phyloP scores from a whole-genome alignment of 2,329 filamentous ascomycete genomes.

The Colletotrichum cereale region DNA sequence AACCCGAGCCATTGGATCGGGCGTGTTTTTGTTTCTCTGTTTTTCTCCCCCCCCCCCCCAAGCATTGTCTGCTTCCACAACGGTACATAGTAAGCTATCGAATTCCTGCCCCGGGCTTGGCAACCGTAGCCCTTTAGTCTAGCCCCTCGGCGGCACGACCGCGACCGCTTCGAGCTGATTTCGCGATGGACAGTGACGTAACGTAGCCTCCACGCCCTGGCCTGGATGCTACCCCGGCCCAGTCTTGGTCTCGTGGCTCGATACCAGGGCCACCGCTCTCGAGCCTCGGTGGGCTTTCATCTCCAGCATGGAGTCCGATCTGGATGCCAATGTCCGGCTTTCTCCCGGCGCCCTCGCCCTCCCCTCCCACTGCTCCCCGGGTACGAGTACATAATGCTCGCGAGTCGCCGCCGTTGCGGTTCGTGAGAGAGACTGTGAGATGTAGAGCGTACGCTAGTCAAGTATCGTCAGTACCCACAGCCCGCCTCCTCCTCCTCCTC shows the following conservation, averaged over 20 bases:
- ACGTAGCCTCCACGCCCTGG: constrained; percentile 25
- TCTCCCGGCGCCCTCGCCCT: constrained; percentile 2
- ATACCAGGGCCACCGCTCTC: constrained; percentile 11
- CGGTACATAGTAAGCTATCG: background rate
- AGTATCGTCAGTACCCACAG: constrained; percentile 10
- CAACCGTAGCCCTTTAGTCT: background rate
- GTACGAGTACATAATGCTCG: constrained; percentile 33
- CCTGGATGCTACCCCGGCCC: constrained; percentile 10
- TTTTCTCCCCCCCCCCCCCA: too few species aligned
- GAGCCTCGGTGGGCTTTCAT: constrained; percentile 31
- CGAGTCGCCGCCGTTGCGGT: background rate
- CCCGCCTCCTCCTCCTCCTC: background rate
- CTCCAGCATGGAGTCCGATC: constrained; percentile 19
- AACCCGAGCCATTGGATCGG: constrained; percentile 31
- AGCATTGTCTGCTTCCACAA: background rate
- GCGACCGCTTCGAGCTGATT: constrained; percentile 7
- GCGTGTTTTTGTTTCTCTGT: background rate
- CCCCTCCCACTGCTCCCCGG: constrained; percentile 3
- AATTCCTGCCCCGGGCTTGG: constrained; percentile 10
- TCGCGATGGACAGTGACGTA: constrained; percentile 24
- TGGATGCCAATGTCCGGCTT: constrained; percentile 23
- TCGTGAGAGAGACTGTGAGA: background rate
- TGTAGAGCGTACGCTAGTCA: constrained; percentile 22
- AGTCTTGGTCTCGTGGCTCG: constrained; percentile 34
- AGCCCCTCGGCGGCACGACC: background rate